phyloP scores from a whole-genome alignment of 2,329 filamentous ascomycete genomes.

The Madurella mycetomatis region DNA sequence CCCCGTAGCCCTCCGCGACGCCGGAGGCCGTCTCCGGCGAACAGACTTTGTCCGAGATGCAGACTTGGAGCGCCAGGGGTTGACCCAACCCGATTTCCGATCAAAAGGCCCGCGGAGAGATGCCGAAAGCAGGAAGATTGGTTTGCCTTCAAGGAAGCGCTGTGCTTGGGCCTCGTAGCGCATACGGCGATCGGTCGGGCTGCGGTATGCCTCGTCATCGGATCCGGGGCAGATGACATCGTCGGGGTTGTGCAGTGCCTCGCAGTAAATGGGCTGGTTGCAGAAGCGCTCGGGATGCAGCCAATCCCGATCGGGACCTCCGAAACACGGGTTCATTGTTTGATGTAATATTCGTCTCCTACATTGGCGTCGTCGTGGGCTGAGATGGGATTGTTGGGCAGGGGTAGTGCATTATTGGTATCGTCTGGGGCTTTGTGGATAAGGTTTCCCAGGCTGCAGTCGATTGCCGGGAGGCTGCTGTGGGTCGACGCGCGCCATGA shows the following conservation, averaged over 20 bases:
- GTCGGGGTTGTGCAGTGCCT: constrained; percentile 34
- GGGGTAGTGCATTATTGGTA: too few species aligned
- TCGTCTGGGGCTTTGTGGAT: too few species aligned
- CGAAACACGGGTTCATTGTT: constrained; percentile 28
- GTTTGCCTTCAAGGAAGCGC: constrained; percentile 53
- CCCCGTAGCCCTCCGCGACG: background rate
- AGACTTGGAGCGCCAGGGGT: constrained; percentile 45
- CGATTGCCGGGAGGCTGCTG: too few species aligned
- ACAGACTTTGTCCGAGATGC: background rate
- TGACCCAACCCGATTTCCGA: constrained; percentile 49
- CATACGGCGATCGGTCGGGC: constrained; percentile 41
- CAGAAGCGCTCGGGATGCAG: constrained; percentile 23
- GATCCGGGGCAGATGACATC: constrained; percentile 54
- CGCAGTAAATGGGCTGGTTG: constrained; percentile 45
- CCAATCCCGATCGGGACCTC: constrained; percentile 7
- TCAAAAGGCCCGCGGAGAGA: constrained; percentile 59
- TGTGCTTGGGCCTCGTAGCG: constrained; percentile 57
- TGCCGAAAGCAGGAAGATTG: constrained; percentile 57
- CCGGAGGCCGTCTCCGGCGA: background rate
- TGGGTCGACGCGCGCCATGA: constrained; percentile 6
- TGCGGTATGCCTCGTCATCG: constrained; percentile 52
- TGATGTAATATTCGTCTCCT: too few species aligned
- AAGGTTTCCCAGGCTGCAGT: too few species aligned
- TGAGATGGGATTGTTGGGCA: too few species aligned
- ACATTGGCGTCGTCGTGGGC: too few species aligned